phyloP scores from a whole-genome alignment of 768 basidiomycete species.

The Mycena sanguinolenta region DNA sequence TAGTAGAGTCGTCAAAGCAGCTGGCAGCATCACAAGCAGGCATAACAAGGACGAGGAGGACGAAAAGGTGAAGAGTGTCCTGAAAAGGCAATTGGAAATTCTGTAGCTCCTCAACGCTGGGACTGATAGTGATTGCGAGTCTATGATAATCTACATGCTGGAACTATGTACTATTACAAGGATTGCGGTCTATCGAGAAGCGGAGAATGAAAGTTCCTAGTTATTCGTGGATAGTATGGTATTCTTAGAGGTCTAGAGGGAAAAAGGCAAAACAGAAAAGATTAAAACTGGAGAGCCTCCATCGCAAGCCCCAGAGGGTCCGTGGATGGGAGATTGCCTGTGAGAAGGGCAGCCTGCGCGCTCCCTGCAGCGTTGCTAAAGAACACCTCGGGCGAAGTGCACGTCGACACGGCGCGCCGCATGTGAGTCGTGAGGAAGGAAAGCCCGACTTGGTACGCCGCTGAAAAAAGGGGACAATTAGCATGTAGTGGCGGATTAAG shows the following conservation, averaged over 20 bases:
- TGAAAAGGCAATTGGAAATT: no score
- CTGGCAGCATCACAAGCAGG: slow-evolving; percentile 57
- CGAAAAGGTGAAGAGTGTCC: neutral
- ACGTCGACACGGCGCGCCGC: slow-evolving; percentile 95
- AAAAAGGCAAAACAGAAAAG: neutral
- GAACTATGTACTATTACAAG: slow-evolving; percentile 25
- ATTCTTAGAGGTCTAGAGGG: neutral
- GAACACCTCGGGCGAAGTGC: slow-evolving; percentile 93
- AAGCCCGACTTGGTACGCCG: slow-evolving; percentile 96
- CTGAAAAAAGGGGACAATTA: slow-evolving; percentile 52
- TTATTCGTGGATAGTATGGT: slow-evolving; percentile 21
- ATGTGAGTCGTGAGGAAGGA: slow-evolving; percentile 94
- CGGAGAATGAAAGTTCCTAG: slow-evolving; percentile 15
- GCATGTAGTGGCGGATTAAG: neutral
- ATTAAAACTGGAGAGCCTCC: slow-evolving; percentile 59
- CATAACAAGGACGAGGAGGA: slow-evolving; percentile 27
- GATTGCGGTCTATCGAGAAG: slow-evolving; percentile 13
- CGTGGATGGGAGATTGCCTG: slow-evolving; percentile 54
- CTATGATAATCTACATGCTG: slow-evolving; percentile 28
- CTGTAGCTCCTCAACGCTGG: no score
- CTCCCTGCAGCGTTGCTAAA: slow-evolving; percentile 67
- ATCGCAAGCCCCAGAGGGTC: slow-evolving; percentile 76
- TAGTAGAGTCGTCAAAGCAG: slow-evolving; percentile 62
- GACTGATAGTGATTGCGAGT: neutral
- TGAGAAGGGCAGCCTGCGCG: slow-evolving; percentile 50